Evolutionary conservation across 2,329 filamentous ascomycete genomes (phyloP), one percentile per base, ranked within the genome.

Genomic region (Akanthomyces muscarius): DNA sequence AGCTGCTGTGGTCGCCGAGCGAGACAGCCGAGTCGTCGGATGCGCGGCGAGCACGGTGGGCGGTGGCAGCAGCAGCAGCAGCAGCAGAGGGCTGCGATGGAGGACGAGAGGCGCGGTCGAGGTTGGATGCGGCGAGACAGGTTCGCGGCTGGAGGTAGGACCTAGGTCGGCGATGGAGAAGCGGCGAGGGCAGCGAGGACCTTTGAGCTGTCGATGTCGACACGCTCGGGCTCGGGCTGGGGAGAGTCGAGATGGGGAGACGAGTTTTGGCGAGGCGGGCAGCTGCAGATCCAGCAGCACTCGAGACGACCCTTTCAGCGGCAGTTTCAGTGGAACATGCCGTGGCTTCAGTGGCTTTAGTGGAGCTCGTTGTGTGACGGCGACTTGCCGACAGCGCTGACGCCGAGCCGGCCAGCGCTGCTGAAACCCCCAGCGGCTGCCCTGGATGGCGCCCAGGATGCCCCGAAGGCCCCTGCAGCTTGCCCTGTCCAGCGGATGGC

Each of bases 141-240:
- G 45, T 45, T 44, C 61, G 53, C n/a, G 53, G 58, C 21, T 30
- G 53, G 8, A 64, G 62, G 44, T 65, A 64, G 55, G 65, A 63
- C 63, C 52, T 64, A 58, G 63, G 63, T 53, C 36, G 48, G 45
- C 48, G 45, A 66, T 61, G 51, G 38, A 41, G 53, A 54, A 62
- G 45, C 18, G 61, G 38, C 42, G 61, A 25, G 51, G 51, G 21
- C 28, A 21, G 14, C 30, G 53, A 45, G 53, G 38, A 53, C 45
- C 61, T 28, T n/a, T 63, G 21, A 5, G 48, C 53, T 6, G 45
- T 58, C 7, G 61, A 48, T 14, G 38, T 41, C 25, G 57, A 52
- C 18, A 36, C 50, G 45, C 14, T 25, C 25, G 53, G 23, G 38
- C 11, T 25, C 5, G 52, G 23, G 38, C 11, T 25, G 3, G 52